Base-by-base conservation (phyloP, 805 yeast genomes). In the Saccharomycopsis fodiens region DNA sequence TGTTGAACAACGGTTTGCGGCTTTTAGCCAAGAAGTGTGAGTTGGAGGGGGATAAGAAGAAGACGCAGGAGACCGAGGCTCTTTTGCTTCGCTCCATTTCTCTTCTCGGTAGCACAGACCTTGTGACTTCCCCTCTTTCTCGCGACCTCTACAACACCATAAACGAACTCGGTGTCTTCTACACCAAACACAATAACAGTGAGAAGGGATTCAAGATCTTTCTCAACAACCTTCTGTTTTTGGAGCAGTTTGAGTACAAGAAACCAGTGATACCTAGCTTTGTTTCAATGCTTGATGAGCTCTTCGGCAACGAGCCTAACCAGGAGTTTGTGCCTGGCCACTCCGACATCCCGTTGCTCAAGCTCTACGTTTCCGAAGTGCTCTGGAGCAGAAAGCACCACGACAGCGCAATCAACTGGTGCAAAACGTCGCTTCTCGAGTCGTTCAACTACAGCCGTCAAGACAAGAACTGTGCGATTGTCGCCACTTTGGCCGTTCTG, bases 351-450 rank as follows among this genome's bases (percentile, higher is more conserved):
- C 71, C 75, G 4, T 49, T 69, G 38, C 44, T 71, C 30, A 67
- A 67, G 52, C 58, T 66, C 31, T 68, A 70, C 50, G 55, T 70
- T 5, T 65, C 73, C 36, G 75, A 72, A 51, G 52, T 72, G 4
- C 48, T 70, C 2, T 70, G 71, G 66, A 55, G 55, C 29, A 59
- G 63, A 27, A 61, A 62, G 1, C 43, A 62, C 2, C 52, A 59
- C 2, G 35, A 52, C 3, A 59, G 63, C 37, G 68, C 74, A 0
- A 57, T 70, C n/a, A 65, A 65, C 46, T 62, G 69, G 60, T 69
- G 66, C 7, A 63, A 65, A 45, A 66, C 67, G 29, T 59, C 68
- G 2, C 66, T 67, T 13, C 56, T 60, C 21, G 60, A 59, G 22
- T 48, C 72, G 0, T 57, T 59, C 42, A 43, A 56, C 25, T 48